phyloP scores from a whole-genome alignment of 257 asterid genomes.

The Solanum bulbocastanum region DNA sequence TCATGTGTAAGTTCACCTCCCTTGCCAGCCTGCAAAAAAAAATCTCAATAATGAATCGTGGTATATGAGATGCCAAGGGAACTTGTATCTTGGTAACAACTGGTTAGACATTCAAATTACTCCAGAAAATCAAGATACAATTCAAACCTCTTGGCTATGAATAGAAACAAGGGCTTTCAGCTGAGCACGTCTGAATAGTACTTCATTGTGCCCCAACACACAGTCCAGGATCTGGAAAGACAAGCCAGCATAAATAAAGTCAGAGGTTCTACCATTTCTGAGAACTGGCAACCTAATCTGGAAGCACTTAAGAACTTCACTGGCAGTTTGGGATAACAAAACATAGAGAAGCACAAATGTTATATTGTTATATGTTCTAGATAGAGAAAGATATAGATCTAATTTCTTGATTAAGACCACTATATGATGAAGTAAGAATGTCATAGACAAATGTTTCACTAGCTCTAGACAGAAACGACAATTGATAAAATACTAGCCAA shows the following conservation, averaged over 20 bases:
- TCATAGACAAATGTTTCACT: not conserved
- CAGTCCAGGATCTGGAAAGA: conserved; percentile 70
- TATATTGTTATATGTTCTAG: not conserved
- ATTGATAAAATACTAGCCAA: not conserved
- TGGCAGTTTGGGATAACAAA: not conserved
- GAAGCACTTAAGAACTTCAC: not conserved
- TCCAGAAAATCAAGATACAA: not conserved
- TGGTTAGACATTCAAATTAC: not conserved
- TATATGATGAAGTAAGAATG: not conserved
- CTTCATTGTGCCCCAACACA: conserved; percentile 85
- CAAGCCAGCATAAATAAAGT: not conserved
- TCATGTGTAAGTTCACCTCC: conserved; percentile 98
- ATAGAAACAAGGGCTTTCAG: conserved; percentile 95
- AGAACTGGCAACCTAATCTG: not conserved
- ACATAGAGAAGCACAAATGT: not conserved
- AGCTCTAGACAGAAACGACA: not conserved
- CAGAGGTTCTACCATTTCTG: not conserved
- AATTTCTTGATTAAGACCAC: not conserved
- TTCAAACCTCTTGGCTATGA: conserved; percentile 80
- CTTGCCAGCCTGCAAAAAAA: conserved; percentile 68
- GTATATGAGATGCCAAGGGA: not conserved
- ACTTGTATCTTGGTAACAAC: not conserved
- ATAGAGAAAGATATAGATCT: not conserved
- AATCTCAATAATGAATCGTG: not conserved
- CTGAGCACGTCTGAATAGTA: conserved; percentile 95